A percentile compares a stretch with the other conserved stretches of the same genome.
These are phyloP conservation scores for Pseudogymnoascus sp. DNA, from an alignment of 2,329 filamentous ascomycete species.

Conservation along the genomic window DNA sequence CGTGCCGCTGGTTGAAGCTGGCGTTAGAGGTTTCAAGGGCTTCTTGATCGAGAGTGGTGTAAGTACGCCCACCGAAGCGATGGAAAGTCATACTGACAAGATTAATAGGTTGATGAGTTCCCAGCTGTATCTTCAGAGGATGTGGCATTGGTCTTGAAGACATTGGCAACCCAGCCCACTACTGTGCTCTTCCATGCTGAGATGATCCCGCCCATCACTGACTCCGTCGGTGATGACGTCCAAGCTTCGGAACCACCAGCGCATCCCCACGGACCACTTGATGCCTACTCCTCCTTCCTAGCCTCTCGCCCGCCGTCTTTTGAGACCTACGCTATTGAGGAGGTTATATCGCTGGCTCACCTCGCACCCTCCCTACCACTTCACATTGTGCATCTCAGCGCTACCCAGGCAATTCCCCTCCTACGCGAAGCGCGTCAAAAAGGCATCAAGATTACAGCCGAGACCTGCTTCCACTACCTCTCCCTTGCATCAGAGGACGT, in stretches of 20 bases:
- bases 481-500: conserved; percentile 59
- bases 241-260: conserved; percentile 61
- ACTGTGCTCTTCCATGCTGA: conserved; percentile 99
- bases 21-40: conserved; percentile 92
- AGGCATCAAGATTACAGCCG: conserved; percentile 64
- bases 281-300: conserved; percentile 82
- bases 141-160: conserved; percentile 70
- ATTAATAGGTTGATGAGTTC: conserved; percentile 76
- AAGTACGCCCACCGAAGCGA: conserved; percentile 32
- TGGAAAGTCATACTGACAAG: conserved; percentile 8
- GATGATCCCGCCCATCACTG: conserved; percentile 83
- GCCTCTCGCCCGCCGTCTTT: conserved; percentile 81
- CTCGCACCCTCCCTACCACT: conserved; percentile 74
- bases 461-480: conserved; percentile 70
- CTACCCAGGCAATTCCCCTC: conserved; percentile 59
- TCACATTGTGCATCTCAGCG: conserved; percentile 74
- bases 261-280: conserved; percentile 61
- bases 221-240: conserved; percentile 70
- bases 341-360: conserved; percentile 75
- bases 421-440: conserved; percentile 51
- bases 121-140: conserved; percentile 78
- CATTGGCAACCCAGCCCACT: conserved; percentile 71
- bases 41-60: conserved; percentile 96
- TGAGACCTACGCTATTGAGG: conserved; percentile 81
- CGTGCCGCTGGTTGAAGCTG: conserved; percentile 69